Base-by-base conservation (phyloP, 2,329 filamentous ascomycete genomes). In the Ascochyta rabiei region DNA sequence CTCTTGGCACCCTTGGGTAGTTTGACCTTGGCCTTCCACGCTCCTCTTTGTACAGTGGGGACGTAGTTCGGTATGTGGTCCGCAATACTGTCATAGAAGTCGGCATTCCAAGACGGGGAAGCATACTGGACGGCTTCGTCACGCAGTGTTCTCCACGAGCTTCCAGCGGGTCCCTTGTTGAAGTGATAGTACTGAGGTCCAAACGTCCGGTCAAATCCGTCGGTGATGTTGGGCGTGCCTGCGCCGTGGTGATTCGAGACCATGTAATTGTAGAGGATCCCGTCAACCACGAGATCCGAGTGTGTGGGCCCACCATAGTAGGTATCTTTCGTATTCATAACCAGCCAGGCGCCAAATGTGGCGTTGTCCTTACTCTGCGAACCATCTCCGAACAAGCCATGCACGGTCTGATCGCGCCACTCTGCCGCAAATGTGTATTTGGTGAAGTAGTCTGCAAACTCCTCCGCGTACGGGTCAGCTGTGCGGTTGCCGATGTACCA, bases 191-290 rank as follows among this genome's bases (percentile, higher is more conserved):
- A 87, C 67, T 84, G 81, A 24, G 85, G 86, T 1, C 86, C 86
- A 63, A 87, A 87, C 0, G 86, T 88, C 2, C 85, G 79, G 62
- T 88, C 85, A 59, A 87, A 87, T 0, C 86, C 86, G 57, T 84
- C 70, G 1, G 83, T 86, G 61, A 88, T 87, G 61, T 87, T 86
- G 6, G 86, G 85, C 13, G 82, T 84, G 37, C 83, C 82, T 54
- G 84, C 82, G 6, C 86, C 85, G 48, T 88, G 85, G 59, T 88
- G 85, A 55, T 87, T 87, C 16, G 63, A 67, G 6, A 68, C 63
- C 47, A 68, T 54, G 63, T 88, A 88, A 64, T 88, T 86, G 68
- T 88, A 87, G 0, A 88, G 79, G 41, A 88, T 87, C 0, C 85
- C 85, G 60, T 88, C 86, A 0, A 88, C 86, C 0, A 81, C 81